These are phyloP conservation scores for Chimonanthus salicifolius DNA, from an alignment of 164 flowering plant species.

Conservation along the genomic window DNA sequence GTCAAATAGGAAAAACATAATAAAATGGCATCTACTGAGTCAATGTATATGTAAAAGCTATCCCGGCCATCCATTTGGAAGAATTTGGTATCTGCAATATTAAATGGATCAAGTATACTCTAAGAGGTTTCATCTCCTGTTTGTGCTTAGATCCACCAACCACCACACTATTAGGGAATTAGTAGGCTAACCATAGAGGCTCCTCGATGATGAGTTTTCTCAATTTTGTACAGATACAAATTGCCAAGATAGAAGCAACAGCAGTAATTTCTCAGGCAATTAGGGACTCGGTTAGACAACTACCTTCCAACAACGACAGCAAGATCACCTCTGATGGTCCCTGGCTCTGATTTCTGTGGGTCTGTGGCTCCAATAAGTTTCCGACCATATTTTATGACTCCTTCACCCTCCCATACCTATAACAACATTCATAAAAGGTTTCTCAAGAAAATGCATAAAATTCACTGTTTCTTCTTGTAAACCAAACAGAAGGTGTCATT, in stretches of 20 bases:
- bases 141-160: no score
- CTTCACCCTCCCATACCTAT: constrained; percentile 99
- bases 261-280: not conserved
- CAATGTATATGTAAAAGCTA: no score
- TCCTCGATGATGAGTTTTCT: not conserved
- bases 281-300: not conserved
- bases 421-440: not conserved
- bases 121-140: no score
- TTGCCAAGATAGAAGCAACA: not conserved
- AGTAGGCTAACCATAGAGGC: not conserved
- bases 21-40: no score
- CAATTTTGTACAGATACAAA: not conserved
- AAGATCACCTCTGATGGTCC: constrained; percentile 97
- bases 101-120: no score
- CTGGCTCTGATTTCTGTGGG: constrained; percentile 97
- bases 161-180: no score
- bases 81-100: no score
- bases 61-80: no score
- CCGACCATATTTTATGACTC: constrained; percentile 88
- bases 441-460: not conserved
- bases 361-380: constrained; percentile 98
- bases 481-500: not conserved
- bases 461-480: not conserved
- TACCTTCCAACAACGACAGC: constrained; percentile 99
- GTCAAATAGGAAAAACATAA: no score